Percentiles rank a stretch among this genome's conserved stretches.
Evolutionary conservation across 2,329 filamentous ascomycete species (phyloP).

Genomic region (Fusarium marasasianum): DNA sequence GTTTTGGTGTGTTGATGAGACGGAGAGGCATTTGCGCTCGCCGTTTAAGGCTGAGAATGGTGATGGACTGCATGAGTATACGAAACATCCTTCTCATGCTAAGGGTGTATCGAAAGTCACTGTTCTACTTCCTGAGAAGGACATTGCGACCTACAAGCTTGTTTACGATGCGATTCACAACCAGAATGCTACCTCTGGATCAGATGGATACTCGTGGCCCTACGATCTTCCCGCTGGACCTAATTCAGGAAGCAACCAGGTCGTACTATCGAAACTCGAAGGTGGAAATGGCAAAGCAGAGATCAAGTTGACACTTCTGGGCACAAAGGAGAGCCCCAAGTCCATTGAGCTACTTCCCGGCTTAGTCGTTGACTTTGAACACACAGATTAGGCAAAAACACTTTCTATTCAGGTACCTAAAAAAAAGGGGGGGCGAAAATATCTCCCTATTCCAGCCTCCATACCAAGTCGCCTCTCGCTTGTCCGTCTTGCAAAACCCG

Average conservation of each 20-base stretch:
- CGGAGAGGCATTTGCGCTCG: constrained; percentile 64
- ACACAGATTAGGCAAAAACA: neutral
- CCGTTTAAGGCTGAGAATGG: constrained; percentile 50
- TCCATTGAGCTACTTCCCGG: constrained; percentile 37
- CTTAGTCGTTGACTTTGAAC: constrained; percentile 35
- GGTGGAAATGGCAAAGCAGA: constrained; percentile 11
- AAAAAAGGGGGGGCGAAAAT: neutral
- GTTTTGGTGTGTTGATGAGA: constrained; percentile 74
- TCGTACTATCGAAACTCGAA: constrained; percentile 13
- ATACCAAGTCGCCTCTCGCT: too few relatives aligned
- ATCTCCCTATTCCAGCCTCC: neutral
- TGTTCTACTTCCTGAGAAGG: constrained; percentile 46
- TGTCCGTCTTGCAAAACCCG: too few relatives aligned
- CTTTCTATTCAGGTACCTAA: neutral
- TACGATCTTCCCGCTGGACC: constrained; percentile 31
- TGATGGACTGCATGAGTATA: constrained; percentile 27
- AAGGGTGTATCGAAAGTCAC: constrained; percentile 59
- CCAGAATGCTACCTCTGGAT: neutral
- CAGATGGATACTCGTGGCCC: constrained; percentile 22
- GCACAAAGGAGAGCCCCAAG: constrained; percentile 35
- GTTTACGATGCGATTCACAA: constrained; percentile 46
- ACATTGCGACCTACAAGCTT: constrained; percentile 23
- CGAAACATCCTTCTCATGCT: constrained; percentile 61
- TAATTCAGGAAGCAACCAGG: constrained; percentile 19
- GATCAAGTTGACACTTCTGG: constrained; percentile 35